Percentiles rank a stretch among this genome's conserved stretches.
phyloP scores from a whole-genome alignment of 1,284 basidiomycete species.

The Trichosporon ovoides region DNA sequence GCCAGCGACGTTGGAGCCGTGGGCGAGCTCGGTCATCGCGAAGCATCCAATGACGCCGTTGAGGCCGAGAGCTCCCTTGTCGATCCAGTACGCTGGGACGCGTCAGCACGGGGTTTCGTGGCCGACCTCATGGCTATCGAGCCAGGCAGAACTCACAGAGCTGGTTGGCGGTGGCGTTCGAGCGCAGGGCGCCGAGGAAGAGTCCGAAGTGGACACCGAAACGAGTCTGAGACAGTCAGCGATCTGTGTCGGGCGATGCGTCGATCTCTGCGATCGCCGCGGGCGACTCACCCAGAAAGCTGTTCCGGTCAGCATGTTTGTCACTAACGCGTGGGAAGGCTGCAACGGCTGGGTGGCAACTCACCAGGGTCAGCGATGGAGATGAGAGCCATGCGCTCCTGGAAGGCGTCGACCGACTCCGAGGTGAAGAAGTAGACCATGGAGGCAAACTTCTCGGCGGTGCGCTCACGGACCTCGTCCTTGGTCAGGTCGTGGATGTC shows the following conservation, averaged over 20 bases:
- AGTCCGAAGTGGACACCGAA: constrained; percentile 57
- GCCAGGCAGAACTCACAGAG: constrained; percentile 31
- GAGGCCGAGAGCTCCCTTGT: constrained; percentile 54
- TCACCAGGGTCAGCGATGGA: constrained; percentile 52
- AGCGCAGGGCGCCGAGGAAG: constrained; percentile 51
- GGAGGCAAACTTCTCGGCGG: constrained; percentile 51
- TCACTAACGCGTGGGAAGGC: too few relatives aligned
- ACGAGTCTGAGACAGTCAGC: constrained; percentile 51
- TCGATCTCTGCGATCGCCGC: not conserved
- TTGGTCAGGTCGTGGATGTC: constrained; percentile 57
- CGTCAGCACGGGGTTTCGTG: constrained; percentile 27
- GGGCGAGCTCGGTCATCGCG: constrained; percentile 53
- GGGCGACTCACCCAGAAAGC: constrained; percentile 1
- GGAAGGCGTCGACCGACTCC: constrained; percentile 52
- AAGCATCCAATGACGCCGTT: constrained; percentile 58
- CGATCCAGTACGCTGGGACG: constrained; percentile 53
- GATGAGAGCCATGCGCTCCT: constrained; percentile 52
- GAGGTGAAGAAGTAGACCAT: constrained; percentile 52
- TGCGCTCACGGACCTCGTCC: constrained; percentile 53
- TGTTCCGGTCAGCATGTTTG: not conserved
- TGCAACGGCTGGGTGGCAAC: not conserved
- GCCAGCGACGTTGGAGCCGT: constrained; percentile 57
- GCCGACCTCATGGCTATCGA: not conserved
- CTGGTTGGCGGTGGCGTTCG: constrained; percentile 48
- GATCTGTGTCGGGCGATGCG: not conserved